These are phyloP conservation scores for Polygonum maritimum DNA, from an alignment of 148 eudicot species.

Conservation along the genomic window DNA sequence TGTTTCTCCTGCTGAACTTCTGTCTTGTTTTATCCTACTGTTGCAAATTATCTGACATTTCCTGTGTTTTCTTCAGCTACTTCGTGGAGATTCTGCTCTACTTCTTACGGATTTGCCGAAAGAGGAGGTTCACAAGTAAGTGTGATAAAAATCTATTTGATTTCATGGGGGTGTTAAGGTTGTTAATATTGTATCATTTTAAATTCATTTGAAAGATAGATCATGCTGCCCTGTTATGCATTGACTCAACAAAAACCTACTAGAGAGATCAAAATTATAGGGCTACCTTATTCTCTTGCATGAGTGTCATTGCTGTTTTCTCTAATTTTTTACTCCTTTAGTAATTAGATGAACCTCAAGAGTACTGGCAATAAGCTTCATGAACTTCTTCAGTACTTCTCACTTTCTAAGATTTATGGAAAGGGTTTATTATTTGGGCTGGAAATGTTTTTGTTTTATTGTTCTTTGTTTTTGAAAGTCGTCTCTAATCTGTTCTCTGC, in stretches of 20 bases:
- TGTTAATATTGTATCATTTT: no score
- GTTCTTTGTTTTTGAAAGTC: no score
- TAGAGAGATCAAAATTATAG: neutral
- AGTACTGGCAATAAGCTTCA: neutral
- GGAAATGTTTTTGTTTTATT: slow-evolving; percentile 24
- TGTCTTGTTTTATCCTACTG: neutral
- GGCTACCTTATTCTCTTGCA: neutral
- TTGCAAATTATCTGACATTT: neutral
- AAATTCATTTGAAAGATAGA: no score
- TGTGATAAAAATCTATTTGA: no score
- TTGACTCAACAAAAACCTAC: neutral
- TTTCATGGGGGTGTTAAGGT: no score
- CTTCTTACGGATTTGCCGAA: no score
- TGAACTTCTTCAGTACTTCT: neutral
- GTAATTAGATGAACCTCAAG: neutral
- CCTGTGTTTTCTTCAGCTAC: slow-evolving; percentile 32
- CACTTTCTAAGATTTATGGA: neutral
- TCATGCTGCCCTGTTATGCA: neutral
- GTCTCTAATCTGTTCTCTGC: no score
- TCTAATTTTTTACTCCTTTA: neutral
- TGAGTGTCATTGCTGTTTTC: neutral
- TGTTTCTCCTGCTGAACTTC: no score
- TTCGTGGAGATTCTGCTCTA: no score
- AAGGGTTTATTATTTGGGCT: neutral
- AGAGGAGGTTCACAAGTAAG: no score